phyloP scores from a whole-genome alignment of 1,284 basidiomycete species.

The Heliocybe sulcata region DNA sequence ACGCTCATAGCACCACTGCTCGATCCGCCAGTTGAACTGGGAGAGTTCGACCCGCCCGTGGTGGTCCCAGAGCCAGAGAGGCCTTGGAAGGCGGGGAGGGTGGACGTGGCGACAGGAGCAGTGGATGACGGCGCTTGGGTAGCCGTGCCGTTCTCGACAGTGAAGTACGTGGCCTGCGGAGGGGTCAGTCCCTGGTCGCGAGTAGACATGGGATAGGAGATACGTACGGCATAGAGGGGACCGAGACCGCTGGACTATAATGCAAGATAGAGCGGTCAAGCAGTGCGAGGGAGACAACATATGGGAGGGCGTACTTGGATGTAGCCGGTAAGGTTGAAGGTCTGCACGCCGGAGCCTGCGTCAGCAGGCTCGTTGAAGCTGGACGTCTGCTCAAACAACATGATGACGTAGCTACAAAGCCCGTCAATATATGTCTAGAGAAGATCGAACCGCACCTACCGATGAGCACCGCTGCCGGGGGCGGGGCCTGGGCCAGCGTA shows the following conservation, averaged over 20 bases:
- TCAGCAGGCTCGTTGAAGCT: neutral
- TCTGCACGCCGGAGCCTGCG: neutral
- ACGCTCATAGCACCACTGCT: neutral
- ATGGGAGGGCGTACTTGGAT: neutral
- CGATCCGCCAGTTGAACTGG: neutral
- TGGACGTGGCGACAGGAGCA: neutral
- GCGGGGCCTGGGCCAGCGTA: neutral
- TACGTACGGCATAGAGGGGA: neutral
- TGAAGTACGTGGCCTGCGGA: neutral
- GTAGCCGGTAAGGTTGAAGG: slow-evolving; percentile 1
- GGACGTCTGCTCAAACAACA: neutral
- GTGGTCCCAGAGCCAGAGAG: neutral
- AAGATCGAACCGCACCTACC: neutral
- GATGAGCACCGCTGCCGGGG: neutral
- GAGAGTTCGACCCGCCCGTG: neutral
- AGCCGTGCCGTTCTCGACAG: neutral
- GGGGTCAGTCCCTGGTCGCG: neutral
- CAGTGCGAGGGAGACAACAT: no score
- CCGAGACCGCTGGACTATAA: neutral
- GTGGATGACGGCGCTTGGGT: neutral
- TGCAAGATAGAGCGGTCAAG: no score
- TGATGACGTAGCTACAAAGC: neutral
- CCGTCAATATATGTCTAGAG: neutral
- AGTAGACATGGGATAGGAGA: neutral
- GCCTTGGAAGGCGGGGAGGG: neutral